These are phyloP conservation scores for Pichia cactophila DNA, from an alignment of 1,139 yeast genomes.

Conservation along the genomic window DNA sequence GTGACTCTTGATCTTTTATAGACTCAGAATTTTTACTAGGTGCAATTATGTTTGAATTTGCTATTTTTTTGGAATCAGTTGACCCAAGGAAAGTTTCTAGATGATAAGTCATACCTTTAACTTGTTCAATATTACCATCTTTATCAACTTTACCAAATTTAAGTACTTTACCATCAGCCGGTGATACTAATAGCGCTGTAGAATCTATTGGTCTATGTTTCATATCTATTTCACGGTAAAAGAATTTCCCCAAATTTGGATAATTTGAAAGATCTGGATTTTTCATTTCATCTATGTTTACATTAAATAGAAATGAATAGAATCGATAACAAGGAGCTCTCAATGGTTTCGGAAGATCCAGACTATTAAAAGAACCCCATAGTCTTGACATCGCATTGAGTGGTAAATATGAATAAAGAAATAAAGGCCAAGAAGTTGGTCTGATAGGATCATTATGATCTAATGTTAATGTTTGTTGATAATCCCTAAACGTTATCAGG, in stretches of 20 bases:
- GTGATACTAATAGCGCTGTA: slow-evolving; percentile 66
- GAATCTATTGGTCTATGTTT: slow-evolving; percentile 71
- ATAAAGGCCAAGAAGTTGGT: slow-evolving; percentile 80
- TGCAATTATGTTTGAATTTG: slow-evolving; percentile 26
- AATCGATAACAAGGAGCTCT: slow-evolving; percentile 75
- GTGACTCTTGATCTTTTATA: not conserved
- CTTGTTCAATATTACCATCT: slow-evolving; percentile 88
- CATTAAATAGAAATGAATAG: slow-evolving; percentile 80
- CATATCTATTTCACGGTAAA: slow-evolving; percentile 74
- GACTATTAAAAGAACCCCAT: slow-evolving; percentile 89
- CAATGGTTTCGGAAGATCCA: slow-evolving; percentile 81
- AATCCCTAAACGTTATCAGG: slow-evolving; percentile 12
- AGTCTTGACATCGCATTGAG: slow-evolving; percentile 82
- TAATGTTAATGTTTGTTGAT: slow-evolving; percentile 8
- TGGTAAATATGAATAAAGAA: slow-evolving; percentile 85
- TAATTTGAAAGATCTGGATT: slow-evolving; percentile 73
- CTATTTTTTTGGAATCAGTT: slow-evolving; percentile 34
- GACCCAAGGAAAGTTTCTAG: slow-evolving; percentile 84
- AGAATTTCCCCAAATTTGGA: slow-evolving; percentile 81
- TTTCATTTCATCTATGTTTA: slow-evolving; percentile 79
- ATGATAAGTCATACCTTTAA: slow-evolving; percentile 92
- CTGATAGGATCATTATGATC: slow-evolving; percentile 40
- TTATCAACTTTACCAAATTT: slow-evolving; percentile 73
- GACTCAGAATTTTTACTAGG: not conserved
- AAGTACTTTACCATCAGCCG: slow-evolving; percentile 88